phyloP scores from a whole-genome alignment of 768 basidiomycete species.

The Dacryopinax spathularia region DNA sequence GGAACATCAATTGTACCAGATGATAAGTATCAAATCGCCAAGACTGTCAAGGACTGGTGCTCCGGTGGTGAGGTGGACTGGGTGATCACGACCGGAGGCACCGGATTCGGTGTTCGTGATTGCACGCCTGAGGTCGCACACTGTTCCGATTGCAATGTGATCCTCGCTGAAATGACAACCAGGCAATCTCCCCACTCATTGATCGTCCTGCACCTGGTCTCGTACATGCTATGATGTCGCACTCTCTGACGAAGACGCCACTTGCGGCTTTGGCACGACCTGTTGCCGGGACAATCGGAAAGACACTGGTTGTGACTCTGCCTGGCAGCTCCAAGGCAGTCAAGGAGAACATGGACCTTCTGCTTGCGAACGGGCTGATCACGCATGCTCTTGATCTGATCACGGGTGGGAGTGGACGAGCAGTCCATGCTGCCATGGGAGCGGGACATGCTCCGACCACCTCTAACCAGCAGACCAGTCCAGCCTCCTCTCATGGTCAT shows the following conservation, averaged over 20 bases:
- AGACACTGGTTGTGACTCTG: conserved; percentile 60
- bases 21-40: conserved; percentile 39
- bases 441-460: conserved; percentile 17
- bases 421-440: conserved; percentile 41
- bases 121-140: conserved; percentile 60
- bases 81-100: conserved; percentile 76
- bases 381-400: conserved; percentile 61
- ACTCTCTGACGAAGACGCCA: conserved; percentile 59
- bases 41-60: conserved; percentile 35
- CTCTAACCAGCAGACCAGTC: background rate
- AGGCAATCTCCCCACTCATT: conserved; percentile 21
- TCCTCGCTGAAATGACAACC: conserved; percentile 36
- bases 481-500: conserved; percentile 14
- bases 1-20: conserved; percentile 45
- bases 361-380: conserved; percentile 45
- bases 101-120: conserved; percentile 71
- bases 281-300: conserved; percentile 55
- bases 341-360: conserved; percentile 52
- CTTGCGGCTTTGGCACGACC: conserved; percentile 73
- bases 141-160: background rate
- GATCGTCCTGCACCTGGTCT: conserved; percentile 39
- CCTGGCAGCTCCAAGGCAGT: conserved; percentile 81
- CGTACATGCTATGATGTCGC: conserved; percentile 53
- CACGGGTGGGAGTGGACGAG: conserved; percentile 48
- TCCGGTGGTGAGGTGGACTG: conserved; percentile 41